Evolutionary conservation across 2,329 filamentous ascomycete genomes (phyloP), one percentile per base, ranked within the genome.

Genomic region (Ambrosiella cleistominuta): DNA sequence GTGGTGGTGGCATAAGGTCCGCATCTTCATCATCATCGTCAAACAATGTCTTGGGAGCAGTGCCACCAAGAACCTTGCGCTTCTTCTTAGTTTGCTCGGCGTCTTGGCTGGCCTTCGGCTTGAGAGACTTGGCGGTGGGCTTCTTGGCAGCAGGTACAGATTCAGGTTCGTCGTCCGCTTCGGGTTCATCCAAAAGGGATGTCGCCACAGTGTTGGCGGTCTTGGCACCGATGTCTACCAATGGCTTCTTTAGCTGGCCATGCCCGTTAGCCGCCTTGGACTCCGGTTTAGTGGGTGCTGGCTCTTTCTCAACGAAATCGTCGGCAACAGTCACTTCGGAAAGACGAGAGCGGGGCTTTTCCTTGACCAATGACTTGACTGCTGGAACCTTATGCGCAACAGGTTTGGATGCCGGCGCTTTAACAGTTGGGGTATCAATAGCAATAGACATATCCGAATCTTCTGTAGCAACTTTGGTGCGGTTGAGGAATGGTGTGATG

Each of bases 401-500:
- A n/a, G 52, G 35, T 19, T 51, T 42, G 57, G 44, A 36, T 19
- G 44, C 47, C 7, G 54, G 35, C 40, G 35, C 3, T 50, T 57
- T 56, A 9, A 8, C 52, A 64, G 64, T 45, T 59, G 59, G 40
- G 19, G 57, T 42, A 44, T 58, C 56, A 11, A 59, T 50, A 11
- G 42, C 36, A 37, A 58, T 45, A 17, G 56, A 51, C 39, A 59
- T 50, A 19, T 58, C 54, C 8, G 60, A 49, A 17, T 58, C 60
- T 13, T 58, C 60, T 3, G 83, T 61, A 76, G 67, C 4, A 68
- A 56, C 74, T 68, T 77, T 81, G 35, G 80, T 83, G 55, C 84
- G 81, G 68, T 90, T 95, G 61, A 97, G 75, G 73, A 95, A 96
- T 0, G 91, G 91, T 0, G 91, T 97, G 62, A 96, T 88, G 3